Conservation (phyloP, 257 asterid genomes). For the Thymus quinquecostatus region DNA sequence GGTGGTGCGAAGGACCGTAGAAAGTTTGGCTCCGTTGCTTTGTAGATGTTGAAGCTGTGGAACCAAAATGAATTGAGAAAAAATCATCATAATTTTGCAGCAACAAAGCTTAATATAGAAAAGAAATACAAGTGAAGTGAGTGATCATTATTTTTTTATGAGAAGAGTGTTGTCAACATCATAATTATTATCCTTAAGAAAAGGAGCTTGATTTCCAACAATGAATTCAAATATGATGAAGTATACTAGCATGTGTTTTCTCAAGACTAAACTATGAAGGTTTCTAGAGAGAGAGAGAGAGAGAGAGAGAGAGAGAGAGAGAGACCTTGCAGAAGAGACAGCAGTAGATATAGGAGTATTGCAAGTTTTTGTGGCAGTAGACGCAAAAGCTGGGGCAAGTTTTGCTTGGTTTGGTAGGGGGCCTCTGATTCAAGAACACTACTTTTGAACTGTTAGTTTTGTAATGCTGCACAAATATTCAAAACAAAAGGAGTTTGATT, state of each 20-base stretch:
- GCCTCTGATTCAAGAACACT: constrained; percentile 51
- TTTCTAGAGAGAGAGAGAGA: not conserved
- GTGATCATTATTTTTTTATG: too few species aligned
- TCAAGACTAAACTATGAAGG: too few species aligned
- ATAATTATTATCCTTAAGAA: too few species aligned
- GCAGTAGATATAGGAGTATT: constrained; percentile 51
- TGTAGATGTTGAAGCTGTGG: constrained; percentile 54
- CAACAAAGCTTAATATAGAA: too few species aligned
- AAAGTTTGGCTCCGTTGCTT: constrained; percentile 43
- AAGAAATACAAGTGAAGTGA: too few species aligned
- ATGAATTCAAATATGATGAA: too few species aligned
- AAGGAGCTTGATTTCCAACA: too few species aligned
- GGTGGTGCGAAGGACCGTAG: constrained; percentile 41
- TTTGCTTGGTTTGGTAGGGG: constrained; percentile 43
- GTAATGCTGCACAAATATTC: constrained; percentile 38
- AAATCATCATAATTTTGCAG: not conserved
- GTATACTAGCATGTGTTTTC: too few species aligned
- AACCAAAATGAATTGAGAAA: not conserved
- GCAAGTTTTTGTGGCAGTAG: constrained; percentile 53
- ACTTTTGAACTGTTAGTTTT: constrained; percentile 54
- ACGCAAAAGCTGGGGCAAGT: constrained; percentile 42
- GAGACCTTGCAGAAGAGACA: constrained; percentile 75
- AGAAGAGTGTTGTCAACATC: too few species aligned
- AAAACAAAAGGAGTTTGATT: not conserved
- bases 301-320: too few species aligned